Conservation (phyloP, 345 rosid genomes). For the Fremontodendron californicum region DNA sequence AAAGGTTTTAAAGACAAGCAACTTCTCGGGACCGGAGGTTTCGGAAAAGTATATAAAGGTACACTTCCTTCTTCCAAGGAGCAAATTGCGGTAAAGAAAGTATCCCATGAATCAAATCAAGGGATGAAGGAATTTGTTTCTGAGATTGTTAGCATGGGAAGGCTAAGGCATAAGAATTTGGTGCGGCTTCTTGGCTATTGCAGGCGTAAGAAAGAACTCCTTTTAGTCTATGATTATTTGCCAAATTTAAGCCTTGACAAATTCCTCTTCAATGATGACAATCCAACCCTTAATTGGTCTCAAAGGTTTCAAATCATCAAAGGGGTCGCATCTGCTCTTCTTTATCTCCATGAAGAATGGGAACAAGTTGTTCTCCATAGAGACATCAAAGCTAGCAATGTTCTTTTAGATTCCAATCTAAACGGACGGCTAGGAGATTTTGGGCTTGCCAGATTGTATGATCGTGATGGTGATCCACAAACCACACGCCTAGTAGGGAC, state of each 20-base stretch:
- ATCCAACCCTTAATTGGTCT: conserved; percentile 36
- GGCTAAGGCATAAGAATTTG: conserved; percentile 43
- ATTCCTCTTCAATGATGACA: conserved; percentile 21
- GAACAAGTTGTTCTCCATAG: conserved; percentile 52
- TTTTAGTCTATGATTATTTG: conserved; percentile 48
- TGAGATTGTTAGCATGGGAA: conserved; percentile 46
- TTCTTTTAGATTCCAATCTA: conserved; percentile 29
- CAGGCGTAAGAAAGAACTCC: conserved; percentile 38
- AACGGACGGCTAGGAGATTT: conserved; percentile 29
- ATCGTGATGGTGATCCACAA: conserved; percentile 10
- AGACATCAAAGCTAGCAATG: conserved; percentile 51
- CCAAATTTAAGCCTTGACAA: conserved; percentile 46
- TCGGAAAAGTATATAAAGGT: conserved; percentile 47
- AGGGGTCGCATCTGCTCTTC: conserved; percentile 45
- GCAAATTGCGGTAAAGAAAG: conserved; percentile 46
- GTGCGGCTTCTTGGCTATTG: conserved; percentile 50
- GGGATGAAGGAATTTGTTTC: conserved; percentile 51
- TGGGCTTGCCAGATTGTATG: conserved; percentile 30
- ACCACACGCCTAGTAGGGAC: conserved; percentile 28
- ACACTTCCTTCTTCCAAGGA: conserved; percentile 18
- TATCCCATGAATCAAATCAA: conserved; percentile 33
- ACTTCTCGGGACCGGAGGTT: conserved; percentile 46
- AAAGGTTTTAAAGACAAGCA: conserved; percentile 37
- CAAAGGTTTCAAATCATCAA: conserved; percentile 35
- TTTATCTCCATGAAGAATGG: conserved; percentile 50